These are phyloP conservation scores for Globisporangium cylindrosporum DNA, from an alignment of 352 stramenopile species.

Conservation along the genomic window DNA sequence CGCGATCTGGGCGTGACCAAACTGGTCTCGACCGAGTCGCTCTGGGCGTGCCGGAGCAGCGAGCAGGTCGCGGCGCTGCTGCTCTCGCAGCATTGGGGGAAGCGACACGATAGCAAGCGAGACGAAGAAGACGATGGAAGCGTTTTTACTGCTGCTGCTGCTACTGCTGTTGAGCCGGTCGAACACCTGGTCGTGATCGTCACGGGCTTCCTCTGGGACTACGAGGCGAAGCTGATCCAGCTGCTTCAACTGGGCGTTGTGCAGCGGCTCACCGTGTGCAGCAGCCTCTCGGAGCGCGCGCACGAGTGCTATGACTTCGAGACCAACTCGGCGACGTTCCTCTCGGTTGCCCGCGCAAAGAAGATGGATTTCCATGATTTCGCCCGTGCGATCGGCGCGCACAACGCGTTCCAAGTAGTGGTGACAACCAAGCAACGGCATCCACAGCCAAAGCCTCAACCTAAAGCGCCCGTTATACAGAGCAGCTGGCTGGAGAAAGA, in stretches of 20 bases:
- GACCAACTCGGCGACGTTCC: constrained; percentile 8
- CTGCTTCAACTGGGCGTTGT: constrained; percentile 42
- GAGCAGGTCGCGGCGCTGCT: constrained; percentile 24
- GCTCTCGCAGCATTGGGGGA: constrained; percentile 5
- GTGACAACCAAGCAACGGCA: constrained; percentile 14
- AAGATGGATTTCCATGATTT: constrained; percentile 59
- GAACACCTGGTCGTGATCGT: constrained; percentile 53
- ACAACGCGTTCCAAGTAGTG: constrained; percentile 16
- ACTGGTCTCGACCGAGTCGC: constrained; percentile 34
- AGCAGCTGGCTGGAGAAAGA: constrained; percentile 8
- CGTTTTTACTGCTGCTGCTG: neutral
- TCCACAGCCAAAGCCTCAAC: neutral
- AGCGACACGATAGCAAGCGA: neutral
- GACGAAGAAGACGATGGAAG: constrained; percentile 1
- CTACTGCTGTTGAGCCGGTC: constrained; percentile 17
- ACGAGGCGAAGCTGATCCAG: constrained; percentile 30
- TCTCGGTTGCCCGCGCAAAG: constrained; percentile 15
- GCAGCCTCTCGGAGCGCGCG: constrained; percentile 60
- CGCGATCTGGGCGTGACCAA: constrained; percentile 55
- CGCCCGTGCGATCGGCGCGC: constrained; percentile 23
- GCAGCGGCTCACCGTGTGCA: constrained; percentile 49
- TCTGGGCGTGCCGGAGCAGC: constrained; percentile 29
- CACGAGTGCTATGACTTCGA: constrained; percentile 70
- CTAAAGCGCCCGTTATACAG: neutral
- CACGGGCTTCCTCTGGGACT: constrained; percentile 64